Base-by-base conservation (phyloP, 2,329 filamentous ascomycete genomes). In the Calonectria montana region DNA sequence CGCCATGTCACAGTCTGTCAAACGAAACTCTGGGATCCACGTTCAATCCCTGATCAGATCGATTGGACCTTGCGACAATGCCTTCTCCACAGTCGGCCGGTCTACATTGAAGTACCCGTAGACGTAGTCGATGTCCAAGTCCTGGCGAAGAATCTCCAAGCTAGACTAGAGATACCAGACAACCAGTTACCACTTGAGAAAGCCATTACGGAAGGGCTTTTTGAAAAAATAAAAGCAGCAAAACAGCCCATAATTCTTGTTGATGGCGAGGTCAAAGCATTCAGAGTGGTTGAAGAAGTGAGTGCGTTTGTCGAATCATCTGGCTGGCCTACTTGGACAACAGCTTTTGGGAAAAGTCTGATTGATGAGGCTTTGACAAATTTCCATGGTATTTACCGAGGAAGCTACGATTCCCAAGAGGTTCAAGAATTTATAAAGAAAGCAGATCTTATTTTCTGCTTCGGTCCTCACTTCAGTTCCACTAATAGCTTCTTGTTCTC, bases 91-190 rank as follows among this genome's bases (percentile, higher is more conserved):
- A 89, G 87, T 68, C 83, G 88, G 2, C 90, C 90, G 0, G 90
- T 89, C 1, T 91, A 90, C 70, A 86, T 91, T 23, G 86, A 89
- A 73, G 75, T 91, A 5, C 90, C 89, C 0, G 84, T 85, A 15
- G 89, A 91, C 74, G 81, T 91, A 80, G 88, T 89, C 7, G 77
- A 77, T 8, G 81, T 77, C 0, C 75, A 73, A 4, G 79, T 88
- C 2, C 75, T 81, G 9, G 78, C 79, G 7, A 77, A 77, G 27
- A 15, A 61, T 3, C 64, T 73, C 10, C 55, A 2, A 73, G 78
- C n/a, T 69, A 72, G 4, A 63, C 71, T 8, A 73, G 82, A 23
- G 76, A 83, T 29, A 18, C 53, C 31, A 6, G 21, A 16, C n/a
- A 59, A 39, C 10, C 53, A 59, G 6, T 16, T 39, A n/a, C 53